Conservation (phyloP, 371 early-diverging fungal genomes). For the Massospora cicadina region DNA sequence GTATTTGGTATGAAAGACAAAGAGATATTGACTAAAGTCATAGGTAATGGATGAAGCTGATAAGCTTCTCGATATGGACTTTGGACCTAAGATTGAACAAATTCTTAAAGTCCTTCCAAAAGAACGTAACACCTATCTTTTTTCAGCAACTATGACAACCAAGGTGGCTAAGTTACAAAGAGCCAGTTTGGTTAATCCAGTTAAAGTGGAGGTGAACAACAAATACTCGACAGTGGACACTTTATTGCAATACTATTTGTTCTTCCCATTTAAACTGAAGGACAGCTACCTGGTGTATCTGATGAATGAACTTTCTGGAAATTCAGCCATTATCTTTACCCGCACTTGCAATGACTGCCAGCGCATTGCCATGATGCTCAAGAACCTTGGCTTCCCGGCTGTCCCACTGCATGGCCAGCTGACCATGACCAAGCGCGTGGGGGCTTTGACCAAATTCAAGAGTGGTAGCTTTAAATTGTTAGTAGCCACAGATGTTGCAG, state of each 20-base stretch:
- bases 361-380: slow-evolving; percentile 65
- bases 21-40: slow-evolving; percentile 11
- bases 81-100: slow-evolving; percentile 89
- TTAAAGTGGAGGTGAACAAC: slow-evolving; percentile 76
- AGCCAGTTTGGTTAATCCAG: slow-evolving; percentile 81
- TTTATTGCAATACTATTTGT: slow-evolving; percentile 84
- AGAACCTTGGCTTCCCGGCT: slow-evolving; percentile 80
- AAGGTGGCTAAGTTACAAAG: slow-evolving; percentile 87
- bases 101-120: slow-evolving; percentile 82
- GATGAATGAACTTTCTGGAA: slow-evolving; percentile 80
- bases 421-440: slow-evolving; percentile 77
- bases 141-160: slow-evolving; percentile 95
- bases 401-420: slow-evolving; percentile 90
- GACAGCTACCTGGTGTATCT: slow-evolving; percentile 82
- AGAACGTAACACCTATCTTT: slow-evolving; percentile 85
- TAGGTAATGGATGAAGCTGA: slow-evolving; percentile 96
- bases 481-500: slow-evolving; percentile 94
- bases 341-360: slow-evolving; percentile 74
- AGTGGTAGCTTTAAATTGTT: slow-evolving; percentile 66
- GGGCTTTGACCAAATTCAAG: slow-evolving; percentile 81
- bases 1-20: slow-evolving; percentile 35
- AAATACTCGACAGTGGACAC: slow-evolving; percentile 86
- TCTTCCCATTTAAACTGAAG: slow-evolving; percentile 92
- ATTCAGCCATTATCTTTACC: slow-evolving; percentile 79
- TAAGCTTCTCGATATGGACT: slow-evolving; percentile 90